Evolutionary conservation across 371 early-diverging fungal species (phyloP), one percentile per base, ranked within the genome.

Genomic region (Mortierella sp.): DNA sequence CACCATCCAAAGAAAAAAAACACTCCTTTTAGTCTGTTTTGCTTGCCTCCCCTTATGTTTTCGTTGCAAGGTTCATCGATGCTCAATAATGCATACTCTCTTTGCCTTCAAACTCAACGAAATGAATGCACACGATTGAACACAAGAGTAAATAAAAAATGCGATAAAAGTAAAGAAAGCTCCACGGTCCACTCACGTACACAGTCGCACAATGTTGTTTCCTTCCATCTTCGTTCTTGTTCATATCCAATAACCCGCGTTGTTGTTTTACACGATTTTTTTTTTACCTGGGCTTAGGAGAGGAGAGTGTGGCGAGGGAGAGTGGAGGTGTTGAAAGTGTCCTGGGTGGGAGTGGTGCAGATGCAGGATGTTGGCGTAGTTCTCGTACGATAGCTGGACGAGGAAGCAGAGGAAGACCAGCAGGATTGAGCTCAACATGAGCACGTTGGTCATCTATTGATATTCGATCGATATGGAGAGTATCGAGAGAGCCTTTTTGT

Each of bases 371-470:
- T 74, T 80, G 77, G 84, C 77, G 45, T 80, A 84, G 78, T 84
- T 84, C 73, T 84, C 84, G 65, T 84, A 84, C 34, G 84, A 84
- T 26, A 84, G 65, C 52, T 84, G 84, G 10, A 84, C 84, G 21
- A 84, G 78, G 60, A 80, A 84, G 73, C 84, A 84, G 14, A 84
- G 80, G 54, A 84, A 84, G 38, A 84, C 78, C 72, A 84, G 60
- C 60, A 84, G 72, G 71, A 80, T 77, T 63, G 84, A 84, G 75
- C 84, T 84, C 60, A 84, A 42, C 75, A 84, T 70, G 65, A 84
- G 84, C 75, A 84, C 80, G 65, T 84, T 84, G 63, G 78, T 75
- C 84, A 84, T 80, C 84, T 84, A 83, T 63, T 70, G 50, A 11
- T 38, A 38, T 38, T 38, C 42, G 42, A 38, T 38, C 42, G 42